Percentiles rank a stretch among this genome's conserved stretches.
Evolutionary conservation across 2,329 filamentous ascomycete species (phyloP).

Genomic region (Diaporthe sp.): DNA sequence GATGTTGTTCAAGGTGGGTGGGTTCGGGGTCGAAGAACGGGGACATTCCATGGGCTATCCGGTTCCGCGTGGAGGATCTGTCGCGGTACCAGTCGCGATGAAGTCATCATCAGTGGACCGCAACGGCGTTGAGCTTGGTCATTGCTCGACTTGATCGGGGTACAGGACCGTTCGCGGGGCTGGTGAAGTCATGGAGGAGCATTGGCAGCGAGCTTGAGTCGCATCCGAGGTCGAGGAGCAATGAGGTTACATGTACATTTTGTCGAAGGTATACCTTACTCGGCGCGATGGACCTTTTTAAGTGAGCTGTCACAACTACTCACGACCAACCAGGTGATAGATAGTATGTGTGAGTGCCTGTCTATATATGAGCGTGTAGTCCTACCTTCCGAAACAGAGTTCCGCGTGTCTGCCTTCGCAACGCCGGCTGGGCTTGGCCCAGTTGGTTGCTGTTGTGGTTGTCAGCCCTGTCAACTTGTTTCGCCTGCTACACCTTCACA

Average conservation of each 20-base stretch:
- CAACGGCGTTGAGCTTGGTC: background rate
- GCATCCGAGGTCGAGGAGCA: slow-evolving; percentile 9
- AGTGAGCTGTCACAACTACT: background rate
- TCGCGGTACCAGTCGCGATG: background rate
- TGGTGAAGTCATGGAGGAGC: slow-evolving; percentile 16
- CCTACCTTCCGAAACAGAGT: background rate
- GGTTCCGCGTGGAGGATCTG: background rate
- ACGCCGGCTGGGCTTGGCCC: background rate
- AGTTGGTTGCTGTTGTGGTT: background rate
- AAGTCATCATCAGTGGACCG: background rate
- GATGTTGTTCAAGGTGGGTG: background rate
- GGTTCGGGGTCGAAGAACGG: background rate
- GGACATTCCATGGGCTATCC: background rate
- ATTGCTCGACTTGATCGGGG: background rate
- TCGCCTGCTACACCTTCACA: too few relatives aligned
- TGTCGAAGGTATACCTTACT: slow-evolving; percentile 6
- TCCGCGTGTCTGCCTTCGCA: background rate
- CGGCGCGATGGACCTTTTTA: background rate
- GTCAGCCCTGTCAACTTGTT: too few relatives aligned
- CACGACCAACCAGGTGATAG: background rate
- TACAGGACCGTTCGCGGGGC: background rate
- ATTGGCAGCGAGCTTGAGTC: slow-evolving; percentile 11
- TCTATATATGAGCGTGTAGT: background rate
- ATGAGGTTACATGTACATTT: slow-evolving; percentile 6
- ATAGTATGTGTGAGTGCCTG: background rate